Base-by-base conservation (phyloP, 352 stramenopile genomes). In the Phytophthora sojae region DNA sequence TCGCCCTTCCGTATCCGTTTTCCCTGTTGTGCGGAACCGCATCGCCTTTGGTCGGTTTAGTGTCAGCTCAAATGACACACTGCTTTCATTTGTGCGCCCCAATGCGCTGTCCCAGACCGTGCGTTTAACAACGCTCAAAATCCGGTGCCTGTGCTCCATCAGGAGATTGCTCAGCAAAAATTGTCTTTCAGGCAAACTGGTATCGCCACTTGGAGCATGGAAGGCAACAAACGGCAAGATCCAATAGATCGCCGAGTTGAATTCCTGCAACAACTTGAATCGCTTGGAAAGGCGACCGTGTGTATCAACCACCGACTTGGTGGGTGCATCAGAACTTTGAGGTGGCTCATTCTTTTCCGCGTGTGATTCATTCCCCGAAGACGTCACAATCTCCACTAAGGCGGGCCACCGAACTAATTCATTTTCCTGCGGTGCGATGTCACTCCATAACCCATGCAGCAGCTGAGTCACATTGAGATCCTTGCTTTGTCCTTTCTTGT, bases 1-100 rank as follows among this genome's bases (percentile, higher is more conserved):
- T 1, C 88, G 73, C 14, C 81, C 91, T 55, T 95, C 81, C 0
- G 52, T 47, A 57, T 97, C 91, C 0, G 69, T 61, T 52, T 91
- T 86, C 1, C 82, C 81, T 3, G 77, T 81, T 8, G 79, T 71
- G 12, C 86, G 88, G 57, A 94, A 86, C 0, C 86, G 86, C 89
- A 94, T 96, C 17, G 90, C 90, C 64, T 93, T 95, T 7, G 86
- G 85, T 14, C 89, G 81, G 52, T 94, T 95, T 30, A 97, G 55
- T n/a, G 80, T 88, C 15, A 97, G 55, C n/a, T 96, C 89, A 35
- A 92, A 80, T 0, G 75, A 68, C n/a, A 68, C 70, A 5, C 65
- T 54, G 44, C 59, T 67, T 60, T 77, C 65, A 4, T 79, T 84
- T 7, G 89, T 95, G n/a, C 75, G 73, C 15, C 64, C 71, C 8